phyloP scores from a whole-genome alignment of 345 rosid species.

The Linum lewisii region DNA sequence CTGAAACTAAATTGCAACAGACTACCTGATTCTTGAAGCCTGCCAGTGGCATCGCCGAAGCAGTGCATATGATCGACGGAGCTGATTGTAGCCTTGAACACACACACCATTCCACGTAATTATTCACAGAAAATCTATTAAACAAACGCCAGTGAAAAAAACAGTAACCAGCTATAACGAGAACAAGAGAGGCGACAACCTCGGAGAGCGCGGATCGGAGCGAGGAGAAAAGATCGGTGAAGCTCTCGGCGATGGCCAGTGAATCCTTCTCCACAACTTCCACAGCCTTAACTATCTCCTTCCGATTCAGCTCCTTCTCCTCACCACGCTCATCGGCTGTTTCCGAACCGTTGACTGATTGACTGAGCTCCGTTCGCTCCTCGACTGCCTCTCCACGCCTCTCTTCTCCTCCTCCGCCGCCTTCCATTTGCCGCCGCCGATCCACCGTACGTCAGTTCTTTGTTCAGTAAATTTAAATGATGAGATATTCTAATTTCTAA shows the following conservation, averaged over 20 bases:
- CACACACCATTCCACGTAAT: not conserved
- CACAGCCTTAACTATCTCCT: conserved; percentile 52
- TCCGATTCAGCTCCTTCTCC: conserved; percentile 22
- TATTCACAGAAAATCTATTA: not conserved
- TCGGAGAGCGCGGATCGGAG: conserved; percentile 76
- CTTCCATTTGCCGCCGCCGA: not conserved
- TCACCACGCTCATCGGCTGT: conserved; percentile 5
- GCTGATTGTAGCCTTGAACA: conserved; percentile 46
- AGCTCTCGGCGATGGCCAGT: conserved; percentile 71
- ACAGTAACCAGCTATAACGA: not conserved
- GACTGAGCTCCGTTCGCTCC: not conserved
- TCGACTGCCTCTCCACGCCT: not conserved
- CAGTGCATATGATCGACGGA: conserved; percentile 80
- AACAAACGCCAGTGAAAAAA: not conserved
- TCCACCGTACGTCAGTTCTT: not conserved
- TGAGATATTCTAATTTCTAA: too few species aligned
- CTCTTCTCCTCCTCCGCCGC: not conserved
- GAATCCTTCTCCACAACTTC: conserved; percentile 83
- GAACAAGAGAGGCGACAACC: conserved; percentile 25
- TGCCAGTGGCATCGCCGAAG: conserved; percentile 73
- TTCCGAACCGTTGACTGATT: not conserved
- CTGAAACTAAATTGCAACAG: not conserved
- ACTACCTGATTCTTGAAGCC: conserved; percentile 70
- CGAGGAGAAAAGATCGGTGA: conserved; percentile 68
- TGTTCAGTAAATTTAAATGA: too few species aligned